Conservation (phyloP, 371 early-diverging fungal species). For the Dentiscutata heterogama region DNA sequence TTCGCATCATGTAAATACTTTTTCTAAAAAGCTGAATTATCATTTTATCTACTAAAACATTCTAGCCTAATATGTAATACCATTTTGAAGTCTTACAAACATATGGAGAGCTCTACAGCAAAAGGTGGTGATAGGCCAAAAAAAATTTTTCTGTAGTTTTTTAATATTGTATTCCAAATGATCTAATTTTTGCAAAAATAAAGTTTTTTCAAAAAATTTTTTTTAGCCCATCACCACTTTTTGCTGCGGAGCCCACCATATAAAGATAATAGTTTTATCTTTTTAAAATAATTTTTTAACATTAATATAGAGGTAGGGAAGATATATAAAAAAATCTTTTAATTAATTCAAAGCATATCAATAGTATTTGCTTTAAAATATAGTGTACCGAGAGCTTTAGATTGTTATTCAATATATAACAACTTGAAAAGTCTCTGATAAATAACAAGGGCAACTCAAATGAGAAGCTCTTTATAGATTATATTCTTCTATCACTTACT, state of each 20-base stretch:
- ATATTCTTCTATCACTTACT: background rate
- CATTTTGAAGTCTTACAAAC: conserved; percentile 32
- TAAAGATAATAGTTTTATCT: conserved; percentile 36
- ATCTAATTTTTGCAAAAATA: too few relatives aligned
- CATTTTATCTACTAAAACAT: too few relatives aligned
- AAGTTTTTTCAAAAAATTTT: too few relatives aligned
- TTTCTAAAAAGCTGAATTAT: conserved; percentile 46
- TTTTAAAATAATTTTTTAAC: conserved; percentile 12
- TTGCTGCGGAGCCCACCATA: too few relatives aligned
- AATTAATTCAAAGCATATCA: background rate
- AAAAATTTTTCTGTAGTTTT: too few relatives aligned
- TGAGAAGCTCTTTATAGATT: background rate
- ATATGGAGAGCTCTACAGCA: too few relatives aligned
- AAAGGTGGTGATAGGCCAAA: too few relatives aligned
- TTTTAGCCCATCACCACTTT: too few relatives aligned
- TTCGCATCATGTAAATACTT: conserved; percentile 44
- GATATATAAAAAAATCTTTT: background rate
- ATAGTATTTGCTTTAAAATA: background rate
- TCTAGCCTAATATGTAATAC: conserved; percentile 31
- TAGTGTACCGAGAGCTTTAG: background rate
- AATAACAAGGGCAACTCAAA: background rate
- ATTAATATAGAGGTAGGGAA: background rate
- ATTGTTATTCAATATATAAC: background rate
- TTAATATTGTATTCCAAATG: too few relatives aligned
- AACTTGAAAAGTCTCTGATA: conserved; percentile 19